phyloP scores from a whole-genome alignment of 345 rosid genomes.

The Iberis pinnata region DNA sequence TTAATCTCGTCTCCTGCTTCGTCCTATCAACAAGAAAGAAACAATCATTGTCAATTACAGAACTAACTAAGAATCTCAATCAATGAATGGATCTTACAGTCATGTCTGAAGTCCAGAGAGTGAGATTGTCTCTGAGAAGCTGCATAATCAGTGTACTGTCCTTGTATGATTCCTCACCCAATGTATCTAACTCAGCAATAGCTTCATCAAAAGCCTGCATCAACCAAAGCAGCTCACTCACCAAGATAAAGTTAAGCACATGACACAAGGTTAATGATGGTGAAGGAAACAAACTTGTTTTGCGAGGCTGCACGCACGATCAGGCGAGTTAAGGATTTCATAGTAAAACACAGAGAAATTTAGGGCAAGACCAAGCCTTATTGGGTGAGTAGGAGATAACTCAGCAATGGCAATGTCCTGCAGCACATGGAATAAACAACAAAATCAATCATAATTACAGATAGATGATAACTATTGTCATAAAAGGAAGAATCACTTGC shows the following conservation, averaged over 20 bases:
- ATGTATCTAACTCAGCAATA: slow-evolving; percentile 58
- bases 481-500: slow-evolving; percentile 24
- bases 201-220: slow-evolving; percentile 63
- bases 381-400: slow-evolving; percentile 93
- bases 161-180: slow-evolving; percentile 74
- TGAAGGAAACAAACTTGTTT: slow-evolving; percentile 52
- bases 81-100: slow-evolving; percentile 12
- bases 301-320: slow-evolving; percentile 93
- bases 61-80: not conserved
- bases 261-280: not conserved
- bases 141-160: slow-evolving; percentile 79
- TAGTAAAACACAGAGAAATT: slow-evolving; percentile 98
- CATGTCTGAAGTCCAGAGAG: slow-evolving; percentile 68
- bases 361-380: slow-evolving; percentile 94
- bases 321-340: slow-evolving; percentile 96
- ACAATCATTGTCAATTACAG: not conserved
- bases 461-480: not conserved
- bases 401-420: slow-evolving; percentile 93
- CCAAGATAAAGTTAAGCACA: not conserved
- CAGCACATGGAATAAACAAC: not conserved
- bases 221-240: not conserved
- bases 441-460: not conserved
- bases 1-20: slow-evolving; percentile 35
- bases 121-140: slow-evolving; percentile 67
- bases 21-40: slow-evolving; percentile 14